Base-by-base conservation (phyloP, 2,329 filamentous ascomycete genomes). In the Pyrenophora teres region DNA sequence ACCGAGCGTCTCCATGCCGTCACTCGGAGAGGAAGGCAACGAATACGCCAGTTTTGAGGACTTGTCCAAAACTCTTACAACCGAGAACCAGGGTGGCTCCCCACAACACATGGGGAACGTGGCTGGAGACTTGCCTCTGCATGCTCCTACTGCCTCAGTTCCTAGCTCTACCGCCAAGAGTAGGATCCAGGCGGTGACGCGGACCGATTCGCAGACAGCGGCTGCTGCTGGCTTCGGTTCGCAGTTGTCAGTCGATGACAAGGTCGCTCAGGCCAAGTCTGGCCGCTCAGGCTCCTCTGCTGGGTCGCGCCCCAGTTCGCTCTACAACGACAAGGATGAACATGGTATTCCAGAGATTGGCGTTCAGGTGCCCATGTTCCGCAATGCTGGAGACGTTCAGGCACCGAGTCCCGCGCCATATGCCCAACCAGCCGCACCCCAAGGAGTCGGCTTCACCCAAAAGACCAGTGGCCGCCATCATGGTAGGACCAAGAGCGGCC, bases 311-410 rank as follows among this genome's bases (percentile, higher is more conserved):
- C 83, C 83, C 6, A 75, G 74, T 38, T 86, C 84, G 10, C 70
- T 82, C 23, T 78, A 87, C 57, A 75, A 75, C 40, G 73, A 75
- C 35, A 88, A 70, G 10, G 89, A 93, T 39, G 89, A 94, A 59
- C 87, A 92, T 48, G 93, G 92, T 18, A 96, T 97, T 64, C 92
- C 92, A 2, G 90, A 95, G 70, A 94, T 97, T 62, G 93, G 93
- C 40, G 85, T 90, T 67, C 88, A 92, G 68, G 93, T 99, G 33
- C 94, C 94, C 42, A 94, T 99, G 90, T 88, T 94, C 70, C 89
- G 87, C 46, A 85, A 94, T 71, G 90, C 94, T 37, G 94, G 94
- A 56, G 93, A 97, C 71, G 94, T 97, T 8, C 94, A 99, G 77
- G 94, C 94, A 12, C 94, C 94, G 2, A 94, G 92, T 2, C 92